These are phyloP conservation scores for Pilaira anomala DNA, from an alignment of 192 early-diverging fungal genomes.

Conservation along the genomic window DNA sequence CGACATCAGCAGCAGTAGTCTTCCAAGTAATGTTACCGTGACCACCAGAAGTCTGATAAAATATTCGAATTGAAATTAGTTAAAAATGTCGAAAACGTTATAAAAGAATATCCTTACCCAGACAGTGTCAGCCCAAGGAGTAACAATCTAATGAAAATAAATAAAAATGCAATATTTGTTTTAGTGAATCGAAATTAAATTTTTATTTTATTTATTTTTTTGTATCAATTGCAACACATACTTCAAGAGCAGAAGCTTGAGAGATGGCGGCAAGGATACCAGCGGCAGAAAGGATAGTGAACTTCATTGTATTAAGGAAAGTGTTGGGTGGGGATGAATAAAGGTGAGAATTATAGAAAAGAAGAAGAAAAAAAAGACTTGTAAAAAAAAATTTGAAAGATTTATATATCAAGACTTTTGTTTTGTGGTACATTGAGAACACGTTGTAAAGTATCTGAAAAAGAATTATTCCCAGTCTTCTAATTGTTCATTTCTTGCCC, in stretches of 20 bases:
- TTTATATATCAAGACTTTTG: not conserved
- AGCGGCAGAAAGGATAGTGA: conserved; percentile 15
- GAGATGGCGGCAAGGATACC: conserved; percentile 18
- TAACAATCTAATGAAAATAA: conserved; percentile 22
- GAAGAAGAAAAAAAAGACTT: not conserved
- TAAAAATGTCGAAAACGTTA: conserved; percentile 6
- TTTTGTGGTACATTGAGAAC: conserved; percentile 16
- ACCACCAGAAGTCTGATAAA: conserved; percentile 32
- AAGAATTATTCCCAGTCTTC: not conserved
- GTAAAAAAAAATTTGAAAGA: conserved; percentile 4
- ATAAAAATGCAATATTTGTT: not conserved
- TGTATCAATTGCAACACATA: not conserved
- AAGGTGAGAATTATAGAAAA: conserved; percentile 6
- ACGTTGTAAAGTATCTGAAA: conserved; percentile 11
- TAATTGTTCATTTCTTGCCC: conserved; percentile 9
- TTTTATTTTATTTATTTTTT: not conserved
- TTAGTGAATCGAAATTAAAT: not conserved
- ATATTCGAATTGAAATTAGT: not conserved
- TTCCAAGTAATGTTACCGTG: conserved; percentile 32
- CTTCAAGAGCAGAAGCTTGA: conserved; percentile 23
- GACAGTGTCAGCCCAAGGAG: conserved; percentile 29
- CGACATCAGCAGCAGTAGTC: conserved; percentile 12
- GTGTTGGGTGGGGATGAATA: conserved; percentile 11
- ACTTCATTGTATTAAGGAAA: conserved; percentile 33
- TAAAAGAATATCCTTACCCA: conserved; percentile 25